Conservation (phyloP, 805 yeast species). For the Candida endomychidarum region DNA sequence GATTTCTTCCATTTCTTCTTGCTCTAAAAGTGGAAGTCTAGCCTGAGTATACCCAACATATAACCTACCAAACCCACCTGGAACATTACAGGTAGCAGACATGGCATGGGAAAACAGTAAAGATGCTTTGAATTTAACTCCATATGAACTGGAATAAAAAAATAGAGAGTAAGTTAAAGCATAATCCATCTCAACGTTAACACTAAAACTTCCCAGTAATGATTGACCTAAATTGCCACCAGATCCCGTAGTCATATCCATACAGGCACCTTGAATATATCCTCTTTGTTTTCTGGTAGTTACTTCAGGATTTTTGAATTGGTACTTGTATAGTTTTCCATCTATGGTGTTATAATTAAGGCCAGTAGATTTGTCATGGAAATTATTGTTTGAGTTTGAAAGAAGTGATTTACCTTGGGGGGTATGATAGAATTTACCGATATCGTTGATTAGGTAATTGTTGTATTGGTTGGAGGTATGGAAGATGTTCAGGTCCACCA, state of each 20-base stretch:
- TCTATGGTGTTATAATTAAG: slow-evolving; percentile 1
- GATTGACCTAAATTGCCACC: slow-evolving; percentile 8
- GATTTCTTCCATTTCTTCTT: not conserved
- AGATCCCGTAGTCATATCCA: slow-evolving; percentile 10
- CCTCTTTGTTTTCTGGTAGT: not conserved
- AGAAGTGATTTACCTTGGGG: not conserved
- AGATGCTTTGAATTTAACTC: slow-evolving; percentile 1
- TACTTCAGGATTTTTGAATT: not conserved
- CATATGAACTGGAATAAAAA: slow-evolving; percentile 3
- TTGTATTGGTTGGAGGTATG: not conserved
- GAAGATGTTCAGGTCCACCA: too few species aligned
- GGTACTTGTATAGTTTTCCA: slow-evolving; percentile 3
- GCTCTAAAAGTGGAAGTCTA: slow-evolving; percentile 3
- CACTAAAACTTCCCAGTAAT: slow-evolving; percentile 1
- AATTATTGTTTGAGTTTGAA: not conserved
- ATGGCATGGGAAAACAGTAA: not conserved
- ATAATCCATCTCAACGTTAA: not conserved
- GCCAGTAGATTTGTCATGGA: slow-evolving; percentile 3
- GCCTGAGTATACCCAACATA: slow-evolving; percentile 2
- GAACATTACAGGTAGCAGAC: slow-evolving; percentile 8
- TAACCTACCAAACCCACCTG: slow-evolving; percentile 6
- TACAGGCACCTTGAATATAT: slow-evolving; percentile 9
- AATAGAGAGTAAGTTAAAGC: not conserved
- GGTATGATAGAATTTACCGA: slow-evolving; percentile 2
- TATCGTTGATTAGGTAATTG: slow-evolving; percentile 4